Conservation (phyloP, 2,329 filamentous ascomycete genomes). For the Fusarium temperatum region DNA sequence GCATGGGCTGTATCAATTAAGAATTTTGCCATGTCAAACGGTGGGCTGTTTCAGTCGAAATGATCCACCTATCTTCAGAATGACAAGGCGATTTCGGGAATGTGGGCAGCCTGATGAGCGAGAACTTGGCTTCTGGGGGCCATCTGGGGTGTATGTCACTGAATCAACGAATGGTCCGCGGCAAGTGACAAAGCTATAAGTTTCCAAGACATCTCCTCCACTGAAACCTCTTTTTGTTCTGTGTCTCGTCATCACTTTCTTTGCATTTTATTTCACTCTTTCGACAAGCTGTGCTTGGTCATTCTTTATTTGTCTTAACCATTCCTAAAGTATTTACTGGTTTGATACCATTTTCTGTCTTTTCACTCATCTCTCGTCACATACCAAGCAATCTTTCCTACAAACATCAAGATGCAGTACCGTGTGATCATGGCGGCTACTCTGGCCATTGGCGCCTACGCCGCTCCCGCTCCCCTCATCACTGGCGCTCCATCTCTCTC, state of each 20-base stretch:
- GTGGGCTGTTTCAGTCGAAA: constrained; percentile 21
- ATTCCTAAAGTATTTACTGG: constrained; percentile 25
- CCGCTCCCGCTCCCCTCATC: constrained; percentile 32
- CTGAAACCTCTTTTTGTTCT: not conserved
- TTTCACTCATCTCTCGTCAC: not conserved
- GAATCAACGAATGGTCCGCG: not conserved
- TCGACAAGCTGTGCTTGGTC: constrained; percentile 42
- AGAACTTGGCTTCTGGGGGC: constrained; percentile 1
- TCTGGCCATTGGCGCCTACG: constrained; percentile 37
- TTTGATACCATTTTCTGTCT: constrained; percentile 30
- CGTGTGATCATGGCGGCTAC: constrained; percentile 39
- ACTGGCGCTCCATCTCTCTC: constrained; percentile 31
- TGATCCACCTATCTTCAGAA: not conserved
- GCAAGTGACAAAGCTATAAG: constrained; percentile 33
- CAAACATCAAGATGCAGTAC: constrained; percentile 40
- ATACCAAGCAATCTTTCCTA: not conserved
- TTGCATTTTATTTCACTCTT: constrained; percentile 31
- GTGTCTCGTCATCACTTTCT: constrained; percentile 31
- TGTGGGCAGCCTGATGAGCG: not conserved
- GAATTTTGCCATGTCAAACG: constrained; percentile 29
- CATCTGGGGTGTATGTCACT: constrained; percentile 7
- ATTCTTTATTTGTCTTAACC: constrained; percentile 24
- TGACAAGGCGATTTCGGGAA: not conserved
- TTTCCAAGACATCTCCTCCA: not conserved
- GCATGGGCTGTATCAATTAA: constrained; percentile 25